These are phyloP conservation scores for Phaeosphaeriaceae sp. DNA, from an alignment of 2,329 filamentous ascomycete species.

Conservation along the genomic window DNA sequence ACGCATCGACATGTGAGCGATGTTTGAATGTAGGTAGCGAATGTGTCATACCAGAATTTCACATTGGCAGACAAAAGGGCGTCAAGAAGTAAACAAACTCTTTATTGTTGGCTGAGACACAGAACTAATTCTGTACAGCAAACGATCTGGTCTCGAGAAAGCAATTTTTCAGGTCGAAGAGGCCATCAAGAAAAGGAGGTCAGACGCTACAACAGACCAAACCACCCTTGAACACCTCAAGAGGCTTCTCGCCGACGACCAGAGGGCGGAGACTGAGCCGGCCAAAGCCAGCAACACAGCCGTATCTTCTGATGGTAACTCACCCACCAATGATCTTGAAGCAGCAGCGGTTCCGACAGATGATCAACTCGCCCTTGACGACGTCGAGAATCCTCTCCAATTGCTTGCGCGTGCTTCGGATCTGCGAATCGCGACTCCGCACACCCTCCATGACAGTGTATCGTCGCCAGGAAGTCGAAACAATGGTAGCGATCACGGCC, in stretches of 20 bases:
- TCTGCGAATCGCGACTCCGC: conserved; percentile 61
- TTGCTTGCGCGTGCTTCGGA: conserved; percentile 76
- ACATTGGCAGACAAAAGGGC: conserved; percentile 75
- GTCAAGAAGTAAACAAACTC: conserved; percentile 72
- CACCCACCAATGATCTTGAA: conserved; percentile 22
- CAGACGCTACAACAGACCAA: conserved; percentile 28
- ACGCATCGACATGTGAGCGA: conserved; percentile 65
- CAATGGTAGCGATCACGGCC: conserved; percentile 43
- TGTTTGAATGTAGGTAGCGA: conserved; percentile 65
- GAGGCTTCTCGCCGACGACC: conserved; percentile 59
- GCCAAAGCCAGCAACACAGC: conserved; percentile 2
- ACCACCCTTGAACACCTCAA: conserved; percentile 50
- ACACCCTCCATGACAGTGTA: conserved; percentile 25
- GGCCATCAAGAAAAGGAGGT: conserved; percentile 54
- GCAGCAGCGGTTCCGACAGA: conserved; percentile 42
- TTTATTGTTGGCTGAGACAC: not conserved
- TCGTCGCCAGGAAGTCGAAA: conserved; percentile 37
- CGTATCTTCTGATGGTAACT: conserved; percentile 4
- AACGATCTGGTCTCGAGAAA: conserved; percentile 76
- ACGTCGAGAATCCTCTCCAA: conserved; percentile 78
- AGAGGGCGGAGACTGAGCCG: conserved; percentile 31
- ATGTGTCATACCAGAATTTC: conserved; percentile 72
- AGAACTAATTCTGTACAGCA: conserved; percentile 56
- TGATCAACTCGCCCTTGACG: conserved; percentile 66
- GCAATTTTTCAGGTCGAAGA: conserved; percentile 77